Percentiles rank a stretch among this genome's conserved stretches.
phyloP scores from a whole-genome alignment of 495 filamentous ascomycete genomes.

The Astrothelium macrocarpum region DNA sequence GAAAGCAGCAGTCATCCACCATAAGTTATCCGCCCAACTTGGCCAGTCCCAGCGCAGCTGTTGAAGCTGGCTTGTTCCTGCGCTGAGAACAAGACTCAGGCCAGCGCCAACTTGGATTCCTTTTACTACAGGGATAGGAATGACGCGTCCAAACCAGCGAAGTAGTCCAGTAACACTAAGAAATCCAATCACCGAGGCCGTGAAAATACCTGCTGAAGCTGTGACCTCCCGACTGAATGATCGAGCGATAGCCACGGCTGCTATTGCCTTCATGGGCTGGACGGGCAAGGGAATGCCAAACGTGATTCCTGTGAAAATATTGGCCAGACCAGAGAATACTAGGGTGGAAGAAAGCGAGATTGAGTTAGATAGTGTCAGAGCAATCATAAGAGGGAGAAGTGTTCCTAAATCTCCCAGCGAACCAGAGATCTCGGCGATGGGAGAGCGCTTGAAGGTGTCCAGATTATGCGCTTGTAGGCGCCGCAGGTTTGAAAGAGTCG shows the following conservation, averaged over 20 bases:
- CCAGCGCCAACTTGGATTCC: conserved; percentile 92
- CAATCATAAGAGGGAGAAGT: conserved; percentile 78
- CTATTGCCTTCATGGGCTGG: conserved; percentile 67
- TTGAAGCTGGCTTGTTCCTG: conserved; percentile 52
- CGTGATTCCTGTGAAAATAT: conserved; percentile 66
- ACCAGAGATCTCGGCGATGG: conserved; percentile 77
- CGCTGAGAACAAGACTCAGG: conserved; percentile 64
- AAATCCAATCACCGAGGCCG: conserved; percentile 58
- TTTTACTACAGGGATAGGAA: conserved; percentile 80
- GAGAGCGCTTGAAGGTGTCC: conserved; percentile 42
- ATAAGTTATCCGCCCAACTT: conserved; percentile 58
- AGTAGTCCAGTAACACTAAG: conserved; percentile 70
- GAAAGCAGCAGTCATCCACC: conserved; percentile 64
- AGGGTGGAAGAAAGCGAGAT: conserved; percentile 77
- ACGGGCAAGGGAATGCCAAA: conserved; percentile 85
- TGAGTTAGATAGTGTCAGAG: conserved; percentile 60
- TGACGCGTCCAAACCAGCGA: conserved; percentile 53
- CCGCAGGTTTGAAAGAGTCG: conserved; percentile 13
- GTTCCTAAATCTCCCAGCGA: conserved; percentile 87
- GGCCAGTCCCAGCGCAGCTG: conserved; percentile 50
- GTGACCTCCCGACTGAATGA: conserved; percentile 56
- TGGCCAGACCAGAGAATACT: conserved; percentile 77
- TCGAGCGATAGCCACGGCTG: conserved; percentile 68
- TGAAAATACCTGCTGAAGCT: conserved; percentile 69
- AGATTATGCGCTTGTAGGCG: conserved; percentile 36